Base-by-base conservation (phyloP, 2,329 filamentous ascomycete genomes). In the Penicillium sp. region DNA sequence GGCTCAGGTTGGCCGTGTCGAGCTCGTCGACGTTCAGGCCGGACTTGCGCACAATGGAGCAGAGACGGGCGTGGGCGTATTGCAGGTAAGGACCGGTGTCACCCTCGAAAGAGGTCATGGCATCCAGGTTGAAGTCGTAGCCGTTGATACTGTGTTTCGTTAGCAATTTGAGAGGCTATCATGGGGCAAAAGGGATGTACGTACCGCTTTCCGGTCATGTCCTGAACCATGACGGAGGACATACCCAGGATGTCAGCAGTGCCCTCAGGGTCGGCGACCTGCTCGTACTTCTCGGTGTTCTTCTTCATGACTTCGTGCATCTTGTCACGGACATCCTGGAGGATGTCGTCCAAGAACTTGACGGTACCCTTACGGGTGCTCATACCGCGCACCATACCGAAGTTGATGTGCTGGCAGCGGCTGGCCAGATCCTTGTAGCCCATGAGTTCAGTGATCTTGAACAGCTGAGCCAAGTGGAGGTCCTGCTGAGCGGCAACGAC, bases 241-340 rank as follows among this genome's bases (percentile, higher is more conserved):
- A 97, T 96, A 56, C 91, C 93, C 3, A 97, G 79, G 10, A 81
- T 88, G 72, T 97, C 93, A 53, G 93, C 89, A 9, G 84, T 86
- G 48, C 81, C 79, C 48, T 82, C 83, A 0, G 91, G 91, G 67
- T 97, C 77, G 63, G 84, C 86, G 19, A 98, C 84, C 70, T 96
- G 89, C 49, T 82, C 74, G 71, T 97, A 98, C 76, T 98, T 98
- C 64, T 79, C 77, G 61, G 86, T 78, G 69, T 97, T 97, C 74
- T 85, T 85, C 70, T 76, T 82, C 93, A 98, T 98, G 45, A 94
- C 88, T 54, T 95, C 88, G 76, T 97, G 91, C 93, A 98, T 98
- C 72, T 90, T 88, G 48, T 96, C 91, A 62, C 82, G 84, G 7
- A 94, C 88, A 60, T 90, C 86, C 35, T 79, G 77, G 49, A 90